A percentile compares a stretch with the other conserved stretches of the same genome.
These are phyloP conservation scores for Cercospora brassicicola DNA, from an alignment of 2,329 filamentous ascomycete genomes.

Conservation along the genomic window DNA sequence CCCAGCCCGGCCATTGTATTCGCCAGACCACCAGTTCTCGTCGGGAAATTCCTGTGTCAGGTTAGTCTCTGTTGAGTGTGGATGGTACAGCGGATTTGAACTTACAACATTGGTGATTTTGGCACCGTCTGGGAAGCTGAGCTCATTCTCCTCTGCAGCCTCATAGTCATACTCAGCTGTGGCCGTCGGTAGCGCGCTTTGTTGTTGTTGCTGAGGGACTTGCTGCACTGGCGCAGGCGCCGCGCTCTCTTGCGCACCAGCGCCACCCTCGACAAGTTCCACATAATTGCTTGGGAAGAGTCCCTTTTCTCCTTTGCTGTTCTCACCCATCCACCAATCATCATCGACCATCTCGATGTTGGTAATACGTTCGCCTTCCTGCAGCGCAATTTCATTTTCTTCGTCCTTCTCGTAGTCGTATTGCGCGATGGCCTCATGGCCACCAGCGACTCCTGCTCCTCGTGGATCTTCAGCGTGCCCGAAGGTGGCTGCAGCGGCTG, in stretches of 20 bases:
- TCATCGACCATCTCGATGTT: conserved; percentile 97
- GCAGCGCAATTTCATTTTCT: conserved; percentile 90
- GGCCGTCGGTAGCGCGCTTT: conserved; percentile 58
- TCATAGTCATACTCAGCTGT: conserved; percentile 94
- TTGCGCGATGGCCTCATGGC: conserved; percentile 74
- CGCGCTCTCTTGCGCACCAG: conserved; percentile 44
- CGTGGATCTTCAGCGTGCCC: conserved; percentile 45
- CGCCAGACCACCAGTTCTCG: conserved; percentile 97
- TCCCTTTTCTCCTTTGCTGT: conserved; percentile 77
- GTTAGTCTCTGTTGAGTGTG: conserved; percentile 29
- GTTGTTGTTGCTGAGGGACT: conserved; percentile 39
- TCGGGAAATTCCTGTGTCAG: conserved; percentile 79
- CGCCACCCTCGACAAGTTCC: conserved; percentile 65
- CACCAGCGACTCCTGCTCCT: conserved; percentile 48
- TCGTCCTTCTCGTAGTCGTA: conserved; percentile 98
- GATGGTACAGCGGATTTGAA: conserved; percentile 26
- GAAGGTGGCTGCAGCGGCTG: conserved; percentile 48
- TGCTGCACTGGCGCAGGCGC: conserved; percentile 35
- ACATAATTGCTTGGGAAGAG: conserved; percentile 98
- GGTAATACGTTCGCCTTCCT: conserved; percentile 82
- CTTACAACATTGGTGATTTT: conserved; percentile 75
- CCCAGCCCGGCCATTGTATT: conserved; percentile 74
- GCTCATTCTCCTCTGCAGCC: conserved; percentile 86
- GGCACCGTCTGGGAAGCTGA: conserved; percentile 85
- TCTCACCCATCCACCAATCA: conserved; percentile 98